Base-by-base conservation (phyloP, 2,329 filamentous ascomycete genomes). In the Botrytis sinoallii region DNA sequence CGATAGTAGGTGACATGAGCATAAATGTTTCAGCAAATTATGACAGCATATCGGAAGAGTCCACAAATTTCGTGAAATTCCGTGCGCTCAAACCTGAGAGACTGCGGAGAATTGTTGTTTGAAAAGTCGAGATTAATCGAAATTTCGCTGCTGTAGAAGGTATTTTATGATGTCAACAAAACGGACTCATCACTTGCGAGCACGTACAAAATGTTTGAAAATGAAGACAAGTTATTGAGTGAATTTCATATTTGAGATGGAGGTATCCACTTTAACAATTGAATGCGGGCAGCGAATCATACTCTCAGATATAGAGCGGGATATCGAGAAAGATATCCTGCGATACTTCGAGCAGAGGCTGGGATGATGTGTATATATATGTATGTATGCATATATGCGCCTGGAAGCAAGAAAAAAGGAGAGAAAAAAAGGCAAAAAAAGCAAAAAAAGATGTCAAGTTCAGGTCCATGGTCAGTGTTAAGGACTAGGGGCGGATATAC, bases 401-500 rank as follows among this genome's bases (percentile, higher is more conserved):
- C 25, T 29, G 32, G 18, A 42, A n/a, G 35, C 10, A 40, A n/a
- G 35, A 22, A 12, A 14, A 25, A 48, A 25, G 10, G 10, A 0
- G 9, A 25, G 4, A 25, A 9, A 42, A 16, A 42, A 42, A 32
- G 32, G 32, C 32, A 32, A 55, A 59, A 61, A 35, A 25, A 7
- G 5, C 3, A 52, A 71, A 64, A 64, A 52, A 29, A 61, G n/a
- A 71, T 25, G 18, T 48, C 29, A 66, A 38, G 42, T 63, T 70
- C 52, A 70, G 59, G 55, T 70, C 44, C 69, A 48, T 61, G 40
- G n/a, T 70, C 14, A 32, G 61, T 32, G n/a, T 65, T 12, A 29
- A n/a, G 38, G 38, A 44, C n/a, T n/a, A 5, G 61, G 42, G 25
- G 25, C 12, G 48, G 42, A 52, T 71, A 25, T 32, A 64, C 69